Evolutionary conservation across 2,329 filamentous ascomycete genomes (phyloP), one percentile per base, ranked within the genome.

Genomic region (Clonostachys sp.): DNA sequence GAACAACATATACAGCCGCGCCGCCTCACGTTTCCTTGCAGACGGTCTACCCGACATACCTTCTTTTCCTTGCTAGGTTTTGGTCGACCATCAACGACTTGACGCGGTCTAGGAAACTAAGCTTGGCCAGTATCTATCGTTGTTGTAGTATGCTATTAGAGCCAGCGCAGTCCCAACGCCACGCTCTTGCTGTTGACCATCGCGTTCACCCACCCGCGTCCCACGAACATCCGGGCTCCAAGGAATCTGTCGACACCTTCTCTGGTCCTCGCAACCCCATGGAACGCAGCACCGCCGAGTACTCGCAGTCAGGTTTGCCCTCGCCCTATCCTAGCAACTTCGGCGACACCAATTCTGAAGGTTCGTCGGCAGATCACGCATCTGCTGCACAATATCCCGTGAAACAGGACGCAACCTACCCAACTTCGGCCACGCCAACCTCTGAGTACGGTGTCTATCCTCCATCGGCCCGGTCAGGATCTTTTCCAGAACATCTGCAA

Each of bases 321-420:
- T 82, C 82, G 78, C 80, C 81, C 72, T 84, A 83, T 73, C 78
- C 80, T 66, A 79, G 75, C 73, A 77, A 76, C 69, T 78, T 77
- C 71, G 78, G 74, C 74, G 77, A 82, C 76, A 73, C 81, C 72
- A 80, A 85, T 78, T 91, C 90, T 91, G 89, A 95, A 87, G 84
- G 80, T 68, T 81, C 85, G 68, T 74, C 80, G 74, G 83, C 87
- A 94, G 91, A 95, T 87, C 89, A 89, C 80, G 80, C 87, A 73
- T 89, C 91, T 88, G 86, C 88, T 87, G 88, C 87, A 74, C 87
- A 92, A 72, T 95, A 95, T 73, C 78, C 87, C 59, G 83, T 84
- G 62, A 86, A 88, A 65, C 85, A 87, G 74, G 91, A 96, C 74
- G 83, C 84, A 63, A 86, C 80, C 67, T 89, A 90, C 68, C 86